Conservation (phyloP, 805 yeast genomes). For the Kluyveromyces nonfermentans region DNA sequence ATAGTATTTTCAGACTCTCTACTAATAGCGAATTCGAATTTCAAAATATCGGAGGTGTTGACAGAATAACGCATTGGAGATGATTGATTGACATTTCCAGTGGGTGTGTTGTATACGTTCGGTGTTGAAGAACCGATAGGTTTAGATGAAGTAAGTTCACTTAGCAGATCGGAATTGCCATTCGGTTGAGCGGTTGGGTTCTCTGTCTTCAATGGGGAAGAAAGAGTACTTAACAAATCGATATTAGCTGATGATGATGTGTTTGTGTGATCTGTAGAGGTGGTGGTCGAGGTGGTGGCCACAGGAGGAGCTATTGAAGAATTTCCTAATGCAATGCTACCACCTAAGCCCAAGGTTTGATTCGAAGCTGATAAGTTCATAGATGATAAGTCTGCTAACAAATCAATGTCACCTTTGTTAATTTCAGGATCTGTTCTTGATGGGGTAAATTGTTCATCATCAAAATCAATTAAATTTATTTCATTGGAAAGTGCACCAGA, state of each 20-base stretch:
- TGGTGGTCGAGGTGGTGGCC: slow-evolving; percentile 6
- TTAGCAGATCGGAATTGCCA: slow-evolving; percentile 10
- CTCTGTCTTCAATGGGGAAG: slow-evolving; percentile 14
- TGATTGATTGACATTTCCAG: not conserved
- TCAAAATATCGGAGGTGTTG: slow-evolving; percentile 38
- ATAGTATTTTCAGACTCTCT: slow-evolving; percentile 32
- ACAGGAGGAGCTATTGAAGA: slow-evolving; percentile 23
- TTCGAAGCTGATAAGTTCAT: slow-evolving; percentile 42
- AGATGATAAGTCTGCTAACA: slow-evolving; percentile 61
- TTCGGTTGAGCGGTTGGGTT: slow-evolving; percentile 1
- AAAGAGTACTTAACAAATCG: slow-evolving; percentile 13
- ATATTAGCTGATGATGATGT: slow-evolving; percentile 11
- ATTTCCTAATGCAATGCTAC: slow-evolving; percentile 36
- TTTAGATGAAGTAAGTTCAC: slow-evolving; percentile 6
- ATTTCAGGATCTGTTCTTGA: slow-evolving; percentile 16
- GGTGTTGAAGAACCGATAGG: slow-evolving; percentile 9
- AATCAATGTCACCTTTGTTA: slow-evolving; percentile 47
- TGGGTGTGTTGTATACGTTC: slow-evolving; percentile 3
- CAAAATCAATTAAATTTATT: slow-evolving; percentile 66
- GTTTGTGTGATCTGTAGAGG: slow-evolving; percentile 21
- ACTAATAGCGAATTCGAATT: slow-evolving; percentile 37
- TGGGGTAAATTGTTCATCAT: slow-evolving; percentile 36
- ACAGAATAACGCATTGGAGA: slow-evolving; percentile 22
- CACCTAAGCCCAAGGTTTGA: slow-evolving; percentile 41
- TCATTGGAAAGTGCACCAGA: slow-evolving; percentile 32